A percentile compares a stretch with the other conserved stretches of the same genome.
phyloP scores from a whole-genome alignment of 2,329 filamentous ascomycete genomes.

The Fusarium setosum region DNA sequence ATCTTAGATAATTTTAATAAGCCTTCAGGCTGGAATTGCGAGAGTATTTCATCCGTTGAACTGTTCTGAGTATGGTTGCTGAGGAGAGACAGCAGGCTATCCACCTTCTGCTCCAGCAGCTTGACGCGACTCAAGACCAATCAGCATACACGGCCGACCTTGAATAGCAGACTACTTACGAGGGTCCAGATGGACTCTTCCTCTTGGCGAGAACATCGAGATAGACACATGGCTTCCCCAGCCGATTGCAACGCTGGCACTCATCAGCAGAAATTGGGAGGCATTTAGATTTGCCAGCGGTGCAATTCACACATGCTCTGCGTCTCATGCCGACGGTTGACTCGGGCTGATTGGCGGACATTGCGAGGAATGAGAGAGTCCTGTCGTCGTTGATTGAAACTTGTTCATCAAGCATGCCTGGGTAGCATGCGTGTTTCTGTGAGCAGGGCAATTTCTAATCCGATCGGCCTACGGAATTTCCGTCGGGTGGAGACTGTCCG shows the following conservation, averaged over 20 bases:
- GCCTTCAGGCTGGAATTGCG: background rate
- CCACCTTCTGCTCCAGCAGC: background rate
- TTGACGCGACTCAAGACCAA: background rate
- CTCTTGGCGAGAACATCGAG: background rate
- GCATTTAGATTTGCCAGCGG: constrained; percentile 26
- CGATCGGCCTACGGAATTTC: too few relatives aligned
- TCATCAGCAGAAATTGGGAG: constrained; percentile 21
- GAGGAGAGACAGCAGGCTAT: background rate
- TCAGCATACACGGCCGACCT: background rate
- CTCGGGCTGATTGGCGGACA: background rate
- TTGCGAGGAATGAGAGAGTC: background rate
- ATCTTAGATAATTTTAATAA: background rate
- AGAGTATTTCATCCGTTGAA: background rate
- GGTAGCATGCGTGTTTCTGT: too few relatives aligned
- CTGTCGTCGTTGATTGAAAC: too few relatives aligned
- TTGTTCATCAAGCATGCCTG: too few relatives aligned
- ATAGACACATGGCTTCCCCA: constrained; percentile 15
- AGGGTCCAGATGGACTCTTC: background rate
- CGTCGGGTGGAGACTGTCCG: too few relatives aligned
- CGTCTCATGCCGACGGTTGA: constrained; percentile 8
- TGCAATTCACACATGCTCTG: constrained; percentile 28
- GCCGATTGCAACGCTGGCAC: constrained; percentile 22
- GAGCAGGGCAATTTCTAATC: too few relatives aligned
- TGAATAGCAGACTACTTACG: background rate
- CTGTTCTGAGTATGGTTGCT: background rate